phyloP scores from a whole-genome alignment of 163 green algal species.

The Chlorella variabilis region DNA sequence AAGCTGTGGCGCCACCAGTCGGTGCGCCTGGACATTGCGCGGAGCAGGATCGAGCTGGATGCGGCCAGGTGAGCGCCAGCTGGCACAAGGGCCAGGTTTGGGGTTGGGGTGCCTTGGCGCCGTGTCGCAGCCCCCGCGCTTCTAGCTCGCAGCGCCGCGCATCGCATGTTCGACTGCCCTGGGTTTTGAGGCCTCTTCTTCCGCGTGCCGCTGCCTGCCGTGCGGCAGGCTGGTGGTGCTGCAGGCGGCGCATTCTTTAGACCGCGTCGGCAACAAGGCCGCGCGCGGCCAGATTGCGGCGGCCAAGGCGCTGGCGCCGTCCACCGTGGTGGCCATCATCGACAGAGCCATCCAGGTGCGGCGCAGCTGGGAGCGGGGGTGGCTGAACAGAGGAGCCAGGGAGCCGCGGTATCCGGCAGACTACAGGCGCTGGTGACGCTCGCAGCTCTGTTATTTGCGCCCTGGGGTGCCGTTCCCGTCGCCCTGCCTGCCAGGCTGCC shows the following conservation, averaged over 20 bases:
- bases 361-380: too few species aligned
- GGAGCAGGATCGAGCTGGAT: conserved; percentile 70
- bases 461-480: too few species aligned
- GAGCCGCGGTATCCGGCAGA: not conserved
- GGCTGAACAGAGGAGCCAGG: not conserved
- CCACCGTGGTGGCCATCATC: conserved; percentile 72
- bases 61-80: conserved; percentile 51
- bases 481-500: too few species aligned
- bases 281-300: conserved; percentile 78
- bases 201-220: not conserved
- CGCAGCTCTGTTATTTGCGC: too few species aligned
- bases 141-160: too few species aligned
- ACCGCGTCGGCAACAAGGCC: conserved; percentile 75
- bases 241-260: conserved; percentile 79
- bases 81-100: too few species aligned
- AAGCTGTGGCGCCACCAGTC: conserved; percentile 65
- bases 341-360: conserved; percentile 82
- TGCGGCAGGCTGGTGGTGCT: conserved; percentile 79
- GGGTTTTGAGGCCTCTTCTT: not conserved
- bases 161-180: too few species aligned
- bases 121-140: too few species aligned
- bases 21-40: conserved; percentile 49
- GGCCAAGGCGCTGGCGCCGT: conserved; percentile 87
- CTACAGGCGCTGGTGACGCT: too few species aligned
- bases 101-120: too few species aligned